phyloP scores from a whole-genome alignment of 345 rosid species.

The Populus deltoides region DNA sequence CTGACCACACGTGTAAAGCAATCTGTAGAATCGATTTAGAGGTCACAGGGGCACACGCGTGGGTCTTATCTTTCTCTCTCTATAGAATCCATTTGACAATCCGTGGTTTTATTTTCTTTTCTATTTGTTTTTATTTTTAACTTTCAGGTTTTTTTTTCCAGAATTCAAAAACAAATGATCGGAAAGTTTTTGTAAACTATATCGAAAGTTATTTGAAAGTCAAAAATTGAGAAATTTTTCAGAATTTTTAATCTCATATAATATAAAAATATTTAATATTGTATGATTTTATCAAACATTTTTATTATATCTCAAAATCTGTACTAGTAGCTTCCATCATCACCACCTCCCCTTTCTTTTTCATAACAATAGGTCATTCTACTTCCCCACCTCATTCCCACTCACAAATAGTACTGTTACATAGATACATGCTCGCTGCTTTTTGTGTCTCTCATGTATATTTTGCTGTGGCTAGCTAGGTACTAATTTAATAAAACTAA shows the following conservation, averaged over 20 bases:
- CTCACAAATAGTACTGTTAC: not conserved
- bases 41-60: not conserved
- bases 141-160: not conserved
- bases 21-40: not conserved
- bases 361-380: not conserved
- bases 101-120: not conserved
- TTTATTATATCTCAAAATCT: too few relatives aligned
- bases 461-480: not conserved
- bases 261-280: not conserved
- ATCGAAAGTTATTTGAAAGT: too few relatives aligned
- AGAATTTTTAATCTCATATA: not conserved
- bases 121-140: too few relatives aligned
- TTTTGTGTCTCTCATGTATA: not conserved
- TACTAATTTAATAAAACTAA: too few relatives aligned
- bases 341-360: too few relatives aligned
- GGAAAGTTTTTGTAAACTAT: too few relatives aligned
- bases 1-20: not conserved
- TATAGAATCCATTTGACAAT: not conserved
- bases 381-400: not conserved
- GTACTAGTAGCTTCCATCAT: not conserved
- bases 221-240: too few relatives aligned
- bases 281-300: not conserved
- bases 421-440: not conserved
- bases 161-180: not conserved
- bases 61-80: not conserved